Evolutionary conservation across 2,329 filamentous ascomycete genomes (phyloP).

Genomic region (Hypoxylon sp.): DNA sequence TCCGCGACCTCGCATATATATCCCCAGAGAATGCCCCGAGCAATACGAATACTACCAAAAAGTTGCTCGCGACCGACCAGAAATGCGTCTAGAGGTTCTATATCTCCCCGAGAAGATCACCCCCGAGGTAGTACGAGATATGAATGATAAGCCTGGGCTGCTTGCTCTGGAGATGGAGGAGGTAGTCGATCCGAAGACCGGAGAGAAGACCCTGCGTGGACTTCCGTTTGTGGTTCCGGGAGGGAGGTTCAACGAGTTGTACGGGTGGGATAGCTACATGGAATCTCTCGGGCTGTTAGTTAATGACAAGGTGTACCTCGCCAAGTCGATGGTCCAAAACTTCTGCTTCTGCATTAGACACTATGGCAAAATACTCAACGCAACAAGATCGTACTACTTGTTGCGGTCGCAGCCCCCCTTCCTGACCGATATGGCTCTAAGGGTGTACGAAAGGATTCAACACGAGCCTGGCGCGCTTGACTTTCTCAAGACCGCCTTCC

Average conservation of each 20-base stretch:
- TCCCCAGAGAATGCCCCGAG: slow-evolving; percentile 86
- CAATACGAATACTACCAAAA: slow-evolving; percentile 91
- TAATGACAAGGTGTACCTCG: slow-evolving; percentile 86
- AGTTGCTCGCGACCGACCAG: slow-evolving; percentile 82
- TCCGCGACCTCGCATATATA: slow-evolving; percentile 90
- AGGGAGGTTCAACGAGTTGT: slow-evolving; percentile 97
- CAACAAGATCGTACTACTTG: slow-evolving; percentile 95
- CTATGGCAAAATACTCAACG: slow-evolving; percentile 98
- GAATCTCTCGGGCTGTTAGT: slow-evolving; percentile 90
- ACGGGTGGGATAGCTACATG: slow-evolving; percentile 99
- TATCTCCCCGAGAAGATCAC: slow-evolving; percentile 83
- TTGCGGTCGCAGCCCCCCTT: slow-evolving; percentile 96
- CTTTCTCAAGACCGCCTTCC: slow-evolving; percentile 82
- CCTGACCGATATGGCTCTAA: slow-evolving; percentile 95
- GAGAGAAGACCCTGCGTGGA: slow-evolving; percentile 79
- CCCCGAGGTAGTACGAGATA: slow-evolving; percentile 82
- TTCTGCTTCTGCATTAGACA: slow-evolving; percentile 99
- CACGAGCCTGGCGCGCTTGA: slow-evolving; percentile 84
- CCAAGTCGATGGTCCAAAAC: slow-evolving; percentile 94
- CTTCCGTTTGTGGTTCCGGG: slow-evolving; percentile 97
- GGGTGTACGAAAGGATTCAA: slow-evolving; percentile 94
- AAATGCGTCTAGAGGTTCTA: slow-evolving; percentile 89
- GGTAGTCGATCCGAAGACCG: slow-evolving; percentile 74
- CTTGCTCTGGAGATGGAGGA: slow-evolving; percentile 92
- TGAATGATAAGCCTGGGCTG: slow-evolving; percentile 90